Conservation (phyloP, 352 stramenopile genomes). For the Globisporangium recalcitrans region DNA sequence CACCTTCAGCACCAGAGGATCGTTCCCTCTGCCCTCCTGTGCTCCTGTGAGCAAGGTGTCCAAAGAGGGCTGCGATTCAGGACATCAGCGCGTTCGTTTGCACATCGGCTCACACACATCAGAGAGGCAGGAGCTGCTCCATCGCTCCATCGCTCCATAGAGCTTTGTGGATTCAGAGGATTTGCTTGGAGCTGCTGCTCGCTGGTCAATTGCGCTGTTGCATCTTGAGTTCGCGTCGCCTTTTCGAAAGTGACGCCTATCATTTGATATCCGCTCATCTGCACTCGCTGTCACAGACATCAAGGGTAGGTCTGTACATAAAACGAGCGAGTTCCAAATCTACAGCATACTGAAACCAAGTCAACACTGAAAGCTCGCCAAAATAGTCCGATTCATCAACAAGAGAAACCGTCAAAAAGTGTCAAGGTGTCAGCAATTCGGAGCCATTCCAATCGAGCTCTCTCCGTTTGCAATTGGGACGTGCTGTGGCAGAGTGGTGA, state of each 20-base stretch:
- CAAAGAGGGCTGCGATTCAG: background rate
- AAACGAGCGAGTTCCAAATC: background rate
- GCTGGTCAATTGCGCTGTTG: background rate
- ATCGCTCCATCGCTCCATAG: background rate
- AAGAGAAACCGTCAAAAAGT: background rate
- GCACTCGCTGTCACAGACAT: background rate
- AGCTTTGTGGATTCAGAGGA: constrained; percentile 1
- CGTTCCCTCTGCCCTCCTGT: no score
- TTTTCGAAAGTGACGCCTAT: background rate
- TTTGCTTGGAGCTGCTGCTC: constrained; percentile 2
- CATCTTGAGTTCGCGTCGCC: background rate
- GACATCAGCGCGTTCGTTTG: background rate
- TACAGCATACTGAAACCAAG: background rate
- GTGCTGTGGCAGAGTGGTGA: no score
- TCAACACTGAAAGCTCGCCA: background rate
- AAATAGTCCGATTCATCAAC: background rate
- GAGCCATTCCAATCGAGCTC: background rate
- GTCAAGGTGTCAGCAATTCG: background rate
- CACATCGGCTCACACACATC: background rate
- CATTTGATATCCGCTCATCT: constrained; percentile 5
- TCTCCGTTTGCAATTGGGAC: no score
- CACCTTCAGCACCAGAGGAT: background rate
- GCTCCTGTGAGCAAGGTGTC: no score
- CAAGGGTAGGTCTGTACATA: background rate
- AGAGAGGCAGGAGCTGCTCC: no score